phyloP scores from a whole-genome alignment of 2,329 filamentous ascomycete species.

The Biscogniauxia sp. region DNA sequence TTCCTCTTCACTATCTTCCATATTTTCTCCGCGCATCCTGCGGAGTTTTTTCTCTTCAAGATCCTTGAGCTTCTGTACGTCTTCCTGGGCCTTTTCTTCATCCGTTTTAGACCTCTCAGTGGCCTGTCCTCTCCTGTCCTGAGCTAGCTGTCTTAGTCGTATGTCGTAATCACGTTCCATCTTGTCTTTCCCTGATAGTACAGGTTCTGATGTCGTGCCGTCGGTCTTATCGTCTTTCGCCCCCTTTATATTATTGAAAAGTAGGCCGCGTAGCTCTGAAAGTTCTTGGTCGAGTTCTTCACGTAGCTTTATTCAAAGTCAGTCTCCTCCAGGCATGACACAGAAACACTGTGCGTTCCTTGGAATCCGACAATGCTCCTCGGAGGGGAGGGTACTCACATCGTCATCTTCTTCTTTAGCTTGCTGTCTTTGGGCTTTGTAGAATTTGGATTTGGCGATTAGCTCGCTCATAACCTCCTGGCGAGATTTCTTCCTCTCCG shows the following conservation, averaged over 20 bases:
- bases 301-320: constrained; percentile 36
- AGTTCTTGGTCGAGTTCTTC: constrained; percentile 83
- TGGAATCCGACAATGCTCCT: not conserved
- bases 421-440: constrained; percentile 93
- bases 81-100: constrained; percentile 77
- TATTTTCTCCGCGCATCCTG: constrained; percentile 79
- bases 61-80: constrained; percentile 72
- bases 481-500: constrained; percentile 88
- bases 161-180: constrained; percentile 88
- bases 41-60: constrained; percentile 79
- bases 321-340: not conserved
- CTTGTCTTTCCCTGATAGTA: constrained; percentile 61
- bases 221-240: constrained; percentile 30
- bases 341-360: not conserved
- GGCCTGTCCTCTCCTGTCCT: constrained; percentile 81
- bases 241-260: constrained; percentile 51
- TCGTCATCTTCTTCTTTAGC: constrained; percentile 93
- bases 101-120: constrained; percentile 88
- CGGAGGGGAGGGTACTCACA: constrained; percentile 38
- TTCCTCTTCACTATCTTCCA: constrained; percentile 38
- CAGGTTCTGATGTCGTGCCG: constrained; percentile 31
- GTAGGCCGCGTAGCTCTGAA: constrained; percentile 68
- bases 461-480: constrained; percentile 98
- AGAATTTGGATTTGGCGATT: constrained; percentile 92
- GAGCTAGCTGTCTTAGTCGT: constrained; percentile 75